Evolutionary conservation across 441 rosid species (phyloP), one percentile per base, ranked within the genome.

Genomic region (Populus hybrid): DNA sequence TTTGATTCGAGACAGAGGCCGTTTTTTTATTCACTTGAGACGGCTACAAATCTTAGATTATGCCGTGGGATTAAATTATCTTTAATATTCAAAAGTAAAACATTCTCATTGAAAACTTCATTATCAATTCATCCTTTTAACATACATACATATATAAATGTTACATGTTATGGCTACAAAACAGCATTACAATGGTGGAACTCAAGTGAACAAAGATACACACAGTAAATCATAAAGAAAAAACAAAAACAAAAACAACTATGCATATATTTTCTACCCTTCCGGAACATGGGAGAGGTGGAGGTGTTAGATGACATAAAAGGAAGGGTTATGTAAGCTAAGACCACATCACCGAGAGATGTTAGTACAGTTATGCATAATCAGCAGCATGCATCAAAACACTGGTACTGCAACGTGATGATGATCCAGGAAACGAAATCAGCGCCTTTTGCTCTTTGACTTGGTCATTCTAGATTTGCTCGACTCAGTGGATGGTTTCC

Each of bases 401-500:
- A 53, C 61, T 53, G n/a, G 61, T 53, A 16, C n/a, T 18, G 61
- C 61, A 53, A 53, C n/a, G 4, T 2, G n/a, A 70, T 5, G 33
- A 68, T 68, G 59, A 45, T 59, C 35, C 2, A 61, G 20, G 65
- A 74, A 20, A 50, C 28, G 9, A 77, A 66, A 59, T 86, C 87
- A 91, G 64, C 91, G 92, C 79, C 69, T 90, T 86, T 88, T 93
- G 84, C 90, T 85, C 88, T 85, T 91, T 14, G 93, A 73, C 82
- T 90, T 92, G 40, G 87, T 72, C 68, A 89, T 79, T 84, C 88
- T 88, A 45, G 88, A 80, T 86, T 84, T 92, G 79, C 76, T 81
- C n/a, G 94, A 82, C 83, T 92, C 89, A 28, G 79, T 84, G 56
- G 94, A 89, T 65, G 94, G 98, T 79, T 86, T 95, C 98, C 99